phyloP scores from a whole-genome alignment of 805 yeast species.

The Wickerhamiella nectarea region DNA sequence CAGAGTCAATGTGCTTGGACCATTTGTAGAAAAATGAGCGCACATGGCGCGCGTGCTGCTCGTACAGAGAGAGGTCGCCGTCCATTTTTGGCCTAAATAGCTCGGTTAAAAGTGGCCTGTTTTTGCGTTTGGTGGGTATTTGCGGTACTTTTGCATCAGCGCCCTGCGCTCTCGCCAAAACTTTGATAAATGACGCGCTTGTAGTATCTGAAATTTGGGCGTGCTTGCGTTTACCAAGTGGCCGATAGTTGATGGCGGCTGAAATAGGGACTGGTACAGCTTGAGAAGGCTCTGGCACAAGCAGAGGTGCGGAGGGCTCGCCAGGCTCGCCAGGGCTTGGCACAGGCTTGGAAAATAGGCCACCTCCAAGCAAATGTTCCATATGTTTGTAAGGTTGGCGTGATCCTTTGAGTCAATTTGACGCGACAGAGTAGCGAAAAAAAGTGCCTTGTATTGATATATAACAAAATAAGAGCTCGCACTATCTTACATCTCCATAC shows the following conservation, averaged over 20 bases:
- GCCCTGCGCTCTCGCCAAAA: background rate
- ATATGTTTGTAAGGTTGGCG: background rate
- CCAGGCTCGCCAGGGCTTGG: no score
- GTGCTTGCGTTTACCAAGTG: background rate
- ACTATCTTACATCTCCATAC: no score
- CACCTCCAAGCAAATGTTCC: background rate
- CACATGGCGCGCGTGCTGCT: slow-evolving; percentile 6
- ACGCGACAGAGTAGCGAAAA: no score
- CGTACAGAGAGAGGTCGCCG: slow-evolving; percentile 3
- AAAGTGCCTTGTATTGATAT: no score
- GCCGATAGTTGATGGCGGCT: background rate
- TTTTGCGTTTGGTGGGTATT: background rate
- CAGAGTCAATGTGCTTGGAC: slow-evolving; percentile 1
- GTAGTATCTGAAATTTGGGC: background rate
- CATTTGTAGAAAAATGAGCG: slow-evolving; percentile 6
- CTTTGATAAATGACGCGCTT: background rate
- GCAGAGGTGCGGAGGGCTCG: no score
- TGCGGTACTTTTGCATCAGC: background rate
- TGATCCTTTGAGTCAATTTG: no score
- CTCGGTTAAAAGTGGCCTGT: slow-evolving; percentile 1
- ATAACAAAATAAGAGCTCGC: no score
- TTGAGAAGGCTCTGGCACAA: no score
- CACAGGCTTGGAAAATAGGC: background rate
- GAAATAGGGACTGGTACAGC: background rate
- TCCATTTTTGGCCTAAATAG: slow-evolving; percentile 2